Conservation (phyloP, 1,139 yeast genomes). For the Magnusiomyces ingens region DNA sequence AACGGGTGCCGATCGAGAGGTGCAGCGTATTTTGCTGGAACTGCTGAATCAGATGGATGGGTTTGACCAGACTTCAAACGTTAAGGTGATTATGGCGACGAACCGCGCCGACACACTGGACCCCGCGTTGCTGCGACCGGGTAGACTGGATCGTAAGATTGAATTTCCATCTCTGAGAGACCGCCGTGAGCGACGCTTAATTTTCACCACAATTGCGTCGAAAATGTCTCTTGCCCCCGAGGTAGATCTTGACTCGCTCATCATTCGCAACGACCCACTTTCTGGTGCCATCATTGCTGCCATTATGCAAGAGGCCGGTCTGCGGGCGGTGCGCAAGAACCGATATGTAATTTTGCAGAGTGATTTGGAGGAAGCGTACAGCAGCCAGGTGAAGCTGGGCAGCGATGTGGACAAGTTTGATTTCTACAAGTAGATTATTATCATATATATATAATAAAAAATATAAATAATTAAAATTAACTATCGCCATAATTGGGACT, state of each 20-base stretch:
- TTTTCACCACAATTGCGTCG: slow-evolving; percentile 92
- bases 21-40: slow-evolving; percentile 94
- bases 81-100: slow-evolving; percentile 98
- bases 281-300: slow-evolving; percentile 99
- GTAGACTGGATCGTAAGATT: slow-evolving; percentile 95
- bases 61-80: slow-evolving; percentile 90
- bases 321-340: slow-evolving; percentile 95
- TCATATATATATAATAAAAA: too few relatives aligned
- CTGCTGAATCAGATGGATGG: slow-evolving; percentile 99
- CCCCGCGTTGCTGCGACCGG: slow-evolving; percentile 96
- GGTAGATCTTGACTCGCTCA: slow-evolving; percentile 89
- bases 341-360: slow-evolving; percentile 92
- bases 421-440: slow-evolving; percentile 64
- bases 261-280: slow-evolving; percentile 91
- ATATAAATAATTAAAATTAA: too few relatives aligned
- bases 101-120: slow-evolving; percentile 97
- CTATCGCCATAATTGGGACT: too few relatives aligned
- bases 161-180: slow-evolving; percentile 95
- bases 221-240: slow-evolving; percentile 98
- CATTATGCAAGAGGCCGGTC: slow-evolving; percentile 99
- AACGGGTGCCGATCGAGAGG: slow-evolving; percentile 99
- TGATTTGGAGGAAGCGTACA: slow-evolving; percentile 96
- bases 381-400: slow-evolving; percentile 92
- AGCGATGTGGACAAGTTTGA: slow-evolving; percentile 95
- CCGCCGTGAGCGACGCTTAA: slow-evolving; percentile 94